These are phyloP conservation scores for Rubia peregrina DNA, from an alignment of 305 asterid species.

Conservation along the genomic window DNA sequence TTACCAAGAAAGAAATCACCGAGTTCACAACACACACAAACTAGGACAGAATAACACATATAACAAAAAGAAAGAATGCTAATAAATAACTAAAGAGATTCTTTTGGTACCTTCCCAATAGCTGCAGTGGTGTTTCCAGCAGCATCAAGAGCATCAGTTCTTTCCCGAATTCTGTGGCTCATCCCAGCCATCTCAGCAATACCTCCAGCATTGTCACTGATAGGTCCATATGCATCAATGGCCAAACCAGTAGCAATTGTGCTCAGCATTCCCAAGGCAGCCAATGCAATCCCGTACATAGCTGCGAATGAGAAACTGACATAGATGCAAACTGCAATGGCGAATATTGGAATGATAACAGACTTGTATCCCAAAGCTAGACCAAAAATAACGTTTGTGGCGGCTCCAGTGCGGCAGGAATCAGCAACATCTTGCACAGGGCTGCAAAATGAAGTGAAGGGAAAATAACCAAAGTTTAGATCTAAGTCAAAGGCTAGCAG, in stretches of 20 bases:
- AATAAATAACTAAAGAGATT: neutral
- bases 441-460: conserved; percentile 34
- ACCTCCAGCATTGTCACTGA: conserved; percentile 95
- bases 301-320: conserved; percentile 88
- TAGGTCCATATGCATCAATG: conserved; percentile 93
- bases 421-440: conserved; percentile 94
- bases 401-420: conserved; percentile 89
- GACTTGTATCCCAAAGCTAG: conserved; percentile 84
- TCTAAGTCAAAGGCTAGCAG: neutral
- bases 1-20: neutral
- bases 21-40: neutral
- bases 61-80: neutral
- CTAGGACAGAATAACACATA: neutral
- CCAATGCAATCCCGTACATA: conserved; percentile 80
- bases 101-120: conserved; percentile 61
- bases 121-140: conserved; percentile 96
- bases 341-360: conserved; percentile 82
- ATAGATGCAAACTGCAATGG: conserved; percentile 71
- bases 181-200: conserved; percentile 98
- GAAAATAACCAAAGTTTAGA: neutral
- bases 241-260: conserved; percentile 87
- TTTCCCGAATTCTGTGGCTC: conserved; percentile 86
- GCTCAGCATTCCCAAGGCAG: conserved; percentile 84
- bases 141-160: conserved; percentile 90
- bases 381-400: conserved; percentile 76